These are phyloP conservation scores for Fusarium clavum DNA, from an alignment of 2,329 filamentous ascomycete genomes.

Conservation along the genomic window DNA sequence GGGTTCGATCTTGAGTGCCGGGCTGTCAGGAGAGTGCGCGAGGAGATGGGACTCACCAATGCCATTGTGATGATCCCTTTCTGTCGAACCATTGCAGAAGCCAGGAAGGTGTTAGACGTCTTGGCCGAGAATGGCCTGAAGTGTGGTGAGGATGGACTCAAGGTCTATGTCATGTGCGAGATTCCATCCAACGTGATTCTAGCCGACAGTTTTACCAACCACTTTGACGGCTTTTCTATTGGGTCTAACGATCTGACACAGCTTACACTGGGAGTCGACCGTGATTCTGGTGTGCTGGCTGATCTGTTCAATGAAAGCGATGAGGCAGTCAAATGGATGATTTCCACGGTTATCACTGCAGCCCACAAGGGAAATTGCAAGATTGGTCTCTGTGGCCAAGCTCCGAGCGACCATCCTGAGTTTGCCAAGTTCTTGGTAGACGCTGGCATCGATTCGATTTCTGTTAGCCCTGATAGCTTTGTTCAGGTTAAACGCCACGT, in stretches of 20 bases:
- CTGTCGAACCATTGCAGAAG: conserved; percentile 52
- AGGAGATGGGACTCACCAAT: conserved; percentile 53
- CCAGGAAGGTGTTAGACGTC: conserved; percentile 50
- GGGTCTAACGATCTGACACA: conserved; percentile 57
- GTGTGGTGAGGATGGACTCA: conserved; percentile 51
- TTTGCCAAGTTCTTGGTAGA: conserved; percentile 53
- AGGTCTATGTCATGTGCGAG: conserved; percentile 57
- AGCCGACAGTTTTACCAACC: conserved; percentile 50
- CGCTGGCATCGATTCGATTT: conserved; percentile 53
- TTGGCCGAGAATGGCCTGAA: conserved; percentile 54
- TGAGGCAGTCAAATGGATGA: conserved; percentile 55
- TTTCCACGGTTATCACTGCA: conserved; percentile 48
- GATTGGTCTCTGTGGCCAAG: conserved; percentile 55
- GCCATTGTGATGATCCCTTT: conserved; percentile 55
- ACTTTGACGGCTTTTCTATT: conserved; percentile 57
- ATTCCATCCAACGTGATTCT: conserved; percentile 56
- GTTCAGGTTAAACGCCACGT: conserved; percentile 51
- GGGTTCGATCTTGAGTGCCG: conserved; percentile 55
- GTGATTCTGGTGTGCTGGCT: conserved; percentile 52
- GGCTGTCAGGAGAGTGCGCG: conserved; percentile 53
- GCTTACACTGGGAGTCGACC: conserved; percentile 54
- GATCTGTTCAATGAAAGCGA: conserved; percentile 55
- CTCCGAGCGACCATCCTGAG: conserved; percentile 54
- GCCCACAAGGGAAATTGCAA: conserved; percentile 49
- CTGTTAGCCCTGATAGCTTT: conserved; percentile 55